phyloP scores from a whole-genome alignment of 2,329 filamentous ascomycete genomes.

The Rhynchosporium secalis region DNA sequence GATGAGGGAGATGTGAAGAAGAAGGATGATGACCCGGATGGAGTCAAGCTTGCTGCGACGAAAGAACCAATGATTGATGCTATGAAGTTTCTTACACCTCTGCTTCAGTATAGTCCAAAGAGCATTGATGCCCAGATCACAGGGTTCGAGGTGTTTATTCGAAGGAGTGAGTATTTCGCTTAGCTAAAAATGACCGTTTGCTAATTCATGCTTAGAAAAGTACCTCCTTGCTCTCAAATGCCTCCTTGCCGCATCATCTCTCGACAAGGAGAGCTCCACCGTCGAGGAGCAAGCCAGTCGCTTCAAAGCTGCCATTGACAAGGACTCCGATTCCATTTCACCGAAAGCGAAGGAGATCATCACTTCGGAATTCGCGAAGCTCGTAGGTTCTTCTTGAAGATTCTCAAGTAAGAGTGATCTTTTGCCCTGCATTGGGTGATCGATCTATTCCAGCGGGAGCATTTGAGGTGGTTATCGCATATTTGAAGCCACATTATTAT shows the following conservation, averaged over 20 bases:
- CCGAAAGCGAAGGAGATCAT: slow-evolving; percentile 68
- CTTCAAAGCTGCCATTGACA: slow-evolving; percentile 64
- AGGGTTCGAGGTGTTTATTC: slow-evolving; percentile 87
- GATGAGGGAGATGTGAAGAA: slow-evolving; percentile 72
- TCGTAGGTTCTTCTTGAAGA: slow-evolving; percentile 49
- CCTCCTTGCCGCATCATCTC: slow-evolving; percentile 68
- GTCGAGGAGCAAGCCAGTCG: slow-evolving; percentile 74
- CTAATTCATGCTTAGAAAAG: slow-evolving; percentile 62
- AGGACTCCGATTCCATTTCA: slow-evolving; percentile 59
- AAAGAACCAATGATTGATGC: slow-evolving; percentile 81
- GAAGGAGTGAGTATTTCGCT: slow-evolving; percentile 64
- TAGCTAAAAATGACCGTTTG: slow-evolving; percentile 15
- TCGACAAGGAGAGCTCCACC: slow-evolving; percentile 69
- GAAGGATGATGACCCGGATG: slow-evolving; percentile 85
- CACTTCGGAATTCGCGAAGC: slow-evolving; percentile 63
- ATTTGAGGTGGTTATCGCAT: neutral
- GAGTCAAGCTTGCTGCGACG: slow-evolving; percentile 76
- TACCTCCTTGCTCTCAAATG: slow-evolving; percentile 85
- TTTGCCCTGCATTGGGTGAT: neutral
- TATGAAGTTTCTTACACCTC: slow-evolving; percentile 78
- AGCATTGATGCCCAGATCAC: slow-evolving; percentile 79
- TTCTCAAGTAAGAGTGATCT: neutral
- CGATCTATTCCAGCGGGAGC: neutral
- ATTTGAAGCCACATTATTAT: neutral
- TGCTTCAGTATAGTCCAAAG: slow-evolving; percentile 80